Evolutionary conservation across 768 basidiomycete species (phyloP).

Genomic region (Trametes coccinea): DNA sequence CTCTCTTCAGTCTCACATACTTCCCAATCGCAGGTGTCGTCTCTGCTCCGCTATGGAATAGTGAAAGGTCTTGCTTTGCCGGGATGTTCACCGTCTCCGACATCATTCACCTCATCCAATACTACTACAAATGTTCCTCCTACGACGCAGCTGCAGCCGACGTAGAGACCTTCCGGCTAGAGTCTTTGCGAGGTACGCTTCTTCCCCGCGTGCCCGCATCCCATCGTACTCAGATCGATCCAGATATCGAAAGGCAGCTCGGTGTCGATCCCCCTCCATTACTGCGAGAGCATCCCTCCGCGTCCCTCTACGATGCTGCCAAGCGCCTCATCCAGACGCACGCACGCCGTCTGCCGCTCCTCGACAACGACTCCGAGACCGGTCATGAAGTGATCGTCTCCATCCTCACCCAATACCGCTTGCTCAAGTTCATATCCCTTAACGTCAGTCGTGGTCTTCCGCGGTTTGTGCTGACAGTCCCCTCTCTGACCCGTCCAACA

Average conservation of each 20-base stretch:
- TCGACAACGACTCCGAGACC: conserved; percentile 91
- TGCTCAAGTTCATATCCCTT: conserved; percentile 97
- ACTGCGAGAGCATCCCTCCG: conserved; percentile 82
- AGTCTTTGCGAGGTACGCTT: conserved; percentile 79
- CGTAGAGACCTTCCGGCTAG: conserved; percentile 89
- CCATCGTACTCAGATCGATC: conserved; percentile 11
- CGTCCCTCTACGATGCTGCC: conserved; percentile 88
- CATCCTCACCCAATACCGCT: conserved; percentile 94
- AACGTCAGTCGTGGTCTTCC: conserved; percentile 60
- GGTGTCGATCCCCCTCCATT: conserved; percentile 92
- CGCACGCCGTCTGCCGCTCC: conserved; percentile 89
- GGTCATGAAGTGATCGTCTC: conserved; percentile 95
- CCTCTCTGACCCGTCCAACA: neutral
- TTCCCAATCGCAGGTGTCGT: conserved; percentile 78
- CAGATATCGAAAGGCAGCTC: conserved; percentile 92
- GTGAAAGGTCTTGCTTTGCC: conserved; percentile 87
- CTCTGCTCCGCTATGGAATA: conserved; percentile 98
- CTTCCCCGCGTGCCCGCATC: conserved; percentile 4
- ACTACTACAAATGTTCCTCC: conserved; percentile 86
- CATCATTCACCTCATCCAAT: conserved; percentile 98
- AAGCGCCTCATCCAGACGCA: conserved; percentile 92
- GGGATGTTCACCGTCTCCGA: conserved; percentile 99
- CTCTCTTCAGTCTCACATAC: conserved; percentile 9
- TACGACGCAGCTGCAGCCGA: conserved; percentile 85
- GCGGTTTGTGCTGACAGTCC: neutral